These are phyloP conservation scores for Termitomyces sp. DNA, from an alignment of 768 basidiomycete genomes.

Conservation along the genomic window DNA sequence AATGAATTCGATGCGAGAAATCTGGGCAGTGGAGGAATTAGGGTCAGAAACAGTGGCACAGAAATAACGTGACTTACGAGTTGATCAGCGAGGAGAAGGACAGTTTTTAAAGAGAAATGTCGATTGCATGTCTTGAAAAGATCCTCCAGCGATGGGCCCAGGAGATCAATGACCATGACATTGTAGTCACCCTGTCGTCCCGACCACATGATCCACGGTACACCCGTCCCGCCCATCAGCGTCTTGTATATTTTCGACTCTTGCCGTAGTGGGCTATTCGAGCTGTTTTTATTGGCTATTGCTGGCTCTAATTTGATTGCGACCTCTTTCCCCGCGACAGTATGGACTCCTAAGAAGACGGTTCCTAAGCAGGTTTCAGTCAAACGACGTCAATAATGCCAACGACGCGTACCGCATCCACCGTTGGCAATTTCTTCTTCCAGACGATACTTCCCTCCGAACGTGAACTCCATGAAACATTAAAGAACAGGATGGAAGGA, in stretches of 20 bases:
- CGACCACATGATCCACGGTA: slow-evolving; percentile 91
- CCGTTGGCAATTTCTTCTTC: slow-evolving; percentile 81
- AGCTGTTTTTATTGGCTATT: slow-evolving; percentile 30
- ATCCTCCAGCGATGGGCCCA: slow-evolving; percentile 87
- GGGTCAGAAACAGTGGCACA: slow-evolving; percentile 11
- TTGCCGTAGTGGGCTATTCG: slow-evolving; percentile 70
- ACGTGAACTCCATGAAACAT: slow-evolving; percentile 36
- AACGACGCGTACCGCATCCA: slow-evolving; percentile 57
- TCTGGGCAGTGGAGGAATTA: slow-evolving; percentile 40
- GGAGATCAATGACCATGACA: slow-evolving; percentile 95
- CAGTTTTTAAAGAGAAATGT: slow-evolving; percentile 92
- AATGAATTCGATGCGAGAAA: slow-evolving; percentile 95
- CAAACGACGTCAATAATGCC: neutral
- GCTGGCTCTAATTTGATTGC: slow-evolving; percentile 82
- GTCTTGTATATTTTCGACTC: slow-evolving; percentile 92
- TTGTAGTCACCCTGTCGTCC: slow-evolving; percentile 93
- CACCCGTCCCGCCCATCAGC: slow-evolving; percentile 83
- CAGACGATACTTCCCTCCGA: slow-evolving; percentile 75
- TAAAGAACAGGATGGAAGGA: neutral
- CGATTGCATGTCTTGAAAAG: slow-evolving; percentile 88
- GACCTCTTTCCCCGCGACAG: slow-evolving; percentile 78
- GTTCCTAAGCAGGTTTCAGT: slow-evolving; percentile 45
- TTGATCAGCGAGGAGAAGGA: slow-evolving; percentile 91
- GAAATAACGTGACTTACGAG: slow-evolving; percentile 54
- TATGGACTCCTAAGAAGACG: slow-evolving; percentile 77